phyloP scores from a whole-genome alignment of 371 early-diverging fungal species.

The Parasitella parasitica region DNA sequence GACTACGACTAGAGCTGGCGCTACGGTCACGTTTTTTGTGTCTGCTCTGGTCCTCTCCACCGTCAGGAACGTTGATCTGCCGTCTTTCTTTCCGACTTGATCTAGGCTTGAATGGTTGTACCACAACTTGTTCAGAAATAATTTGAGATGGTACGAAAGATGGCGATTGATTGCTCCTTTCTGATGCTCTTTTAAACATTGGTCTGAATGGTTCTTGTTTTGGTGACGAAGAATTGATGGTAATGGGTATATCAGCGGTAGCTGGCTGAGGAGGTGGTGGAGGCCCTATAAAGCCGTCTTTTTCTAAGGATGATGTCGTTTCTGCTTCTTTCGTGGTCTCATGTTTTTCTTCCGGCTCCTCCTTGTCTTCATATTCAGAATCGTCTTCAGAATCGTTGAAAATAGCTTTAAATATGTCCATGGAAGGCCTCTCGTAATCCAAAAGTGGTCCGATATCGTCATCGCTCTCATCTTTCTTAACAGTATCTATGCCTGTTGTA shows the following conservation, averaged over 20 bases:
- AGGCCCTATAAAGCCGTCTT: slow-evolving; percentile 37
- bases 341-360: slow-evolving; percentile 20
- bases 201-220: slow-evolving; percentile 38
- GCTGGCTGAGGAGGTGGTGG: slow-evolving; percentile 26
- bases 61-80: slow-evolving; percentile 36
- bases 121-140: slow-evolving; percentile 40
- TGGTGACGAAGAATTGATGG: neutral
- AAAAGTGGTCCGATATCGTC: slow-evolving; percentile 20
- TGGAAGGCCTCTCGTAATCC: slow-evolving; percentile 66
- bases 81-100: slow-evolving; percentile 22
- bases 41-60: slow-evolving; percentile 19
- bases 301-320: neutral
- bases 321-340: neutral
- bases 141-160: slow-evolving; percentile 8
- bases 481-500: slow-evolving; percentile 49
- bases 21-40: slow-evolving; percentile 12
- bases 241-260: slow-evolving; percentile 14
- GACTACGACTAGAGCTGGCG: neutral
- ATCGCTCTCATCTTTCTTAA: slow-evolving; percentile 37
- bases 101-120: slow-evolving; percentile 39
- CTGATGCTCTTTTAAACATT: slow-evolving; percentile 36
- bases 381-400: slow-evolving; percentile 78
- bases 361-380: slow-evolving; percentile 53
- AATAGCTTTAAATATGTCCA: slow-evolving; percentile 88
- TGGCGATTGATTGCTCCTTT: slow-evolving; percentile 11